Evolutionary conservation across 352 stramenopile species (phyloP), one percentile per base, ranked within the genome.

Genomic region (Elongisporangium senticosum): DNA sequence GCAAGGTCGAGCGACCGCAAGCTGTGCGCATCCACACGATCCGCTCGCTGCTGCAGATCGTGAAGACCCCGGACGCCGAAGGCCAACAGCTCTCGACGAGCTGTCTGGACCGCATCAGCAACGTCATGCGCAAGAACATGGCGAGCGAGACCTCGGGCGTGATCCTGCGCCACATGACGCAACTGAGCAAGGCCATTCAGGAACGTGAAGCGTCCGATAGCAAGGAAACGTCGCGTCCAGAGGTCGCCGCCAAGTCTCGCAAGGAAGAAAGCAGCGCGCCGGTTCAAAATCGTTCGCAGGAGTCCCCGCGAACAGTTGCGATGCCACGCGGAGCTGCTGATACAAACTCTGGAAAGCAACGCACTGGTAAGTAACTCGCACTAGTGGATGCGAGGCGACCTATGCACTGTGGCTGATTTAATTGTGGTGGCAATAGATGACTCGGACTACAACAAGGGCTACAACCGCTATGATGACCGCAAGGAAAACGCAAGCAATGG

Each of bases 11-110:
- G 52, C 78, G 71, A 15, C 68, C 82, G 23, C 71, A 86, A 47
- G 68, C 80, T 13, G 79, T 90, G 60, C 82, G 82, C 40, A 89
- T 93, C 67, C 77, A 92, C 71, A 82, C 78, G 56, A 65, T 92
- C 57, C 79, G 79, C 48, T 79, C 80, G 43, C 68, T 93, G 47
- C 56, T 87, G 55, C 69, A 85, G 64, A 84, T 93, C 49, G 72
- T 78, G n/a, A 88, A 87, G 63, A 74, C 66, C 8, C 59, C 72
- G 7, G 20, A 56, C 4, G 55, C 58, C 37, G 58, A 65, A 7
- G 62, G 57, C 53, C 13, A 72, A 60, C 40, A 49, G 51, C 26
- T 76, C 5, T 51, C 62, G 49, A 23, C 19, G 23, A 62, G 68
- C 8, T 86, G 75, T 61, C 52, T 81, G 21, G 55, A 83, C 10